Evolutionary conservation across 192 early-diverging fungal species (phyloP).

Genomic region (Entomortierella lignicola): DNA sequence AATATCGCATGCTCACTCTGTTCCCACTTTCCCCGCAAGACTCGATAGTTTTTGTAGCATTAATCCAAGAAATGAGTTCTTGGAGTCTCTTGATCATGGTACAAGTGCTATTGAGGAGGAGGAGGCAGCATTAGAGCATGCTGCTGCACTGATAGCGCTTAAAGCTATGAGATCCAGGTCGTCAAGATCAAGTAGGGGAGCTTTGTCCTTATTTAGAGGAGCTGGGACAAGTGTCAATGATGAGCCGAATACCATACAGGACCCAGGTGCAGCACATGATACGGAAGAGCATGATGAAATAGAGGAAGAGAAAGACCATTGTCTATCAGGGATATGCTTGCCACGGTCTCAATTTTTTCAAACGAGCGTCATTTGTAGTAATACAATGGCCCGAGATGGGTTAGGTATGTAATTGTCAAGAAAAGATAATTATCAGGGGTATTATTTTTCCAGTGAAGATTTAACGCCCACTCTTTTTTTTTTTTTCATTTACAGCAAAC

Average conservation of each 20-base stretch:
- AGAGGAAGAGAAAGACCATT: conserved; percentile 31
- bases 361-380: conserved; percentile 50
- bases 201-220: not conserved
- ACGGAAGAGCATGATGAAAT: conserved; percentile 5
- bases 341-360: conserved; percentile 33
- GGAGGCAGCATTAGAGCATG: conserved; percentile 27
- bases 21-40: not conserved
- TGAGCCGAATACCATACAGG: not conserved
- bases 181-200: not conserved
- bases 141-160: conserved; percentile 11
- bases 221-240: not conserved
- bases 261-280: not conserved
- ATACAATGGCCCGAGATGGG: conserved; percentile 50
- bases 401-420: conserved; percentile 13
- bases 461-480: not conserved
- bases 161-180: conserved; percentile 1
- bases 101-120: conserved; percentile 29
- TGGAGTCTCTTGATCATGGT: conserved; percentile 2
- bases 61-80: too few relatives aligned
- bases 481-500: conserved; percentile 38
- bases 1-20: not conserved
- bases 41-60: not conserved
- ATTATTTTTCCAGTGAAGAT: not conserved
- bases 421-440: not conserved
- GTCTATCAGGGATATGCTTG: conserved; percentile 30